Evolutionary conservation across 208 protist species (phyloP).

Genomic region (Crithidia sp.): DNA sequence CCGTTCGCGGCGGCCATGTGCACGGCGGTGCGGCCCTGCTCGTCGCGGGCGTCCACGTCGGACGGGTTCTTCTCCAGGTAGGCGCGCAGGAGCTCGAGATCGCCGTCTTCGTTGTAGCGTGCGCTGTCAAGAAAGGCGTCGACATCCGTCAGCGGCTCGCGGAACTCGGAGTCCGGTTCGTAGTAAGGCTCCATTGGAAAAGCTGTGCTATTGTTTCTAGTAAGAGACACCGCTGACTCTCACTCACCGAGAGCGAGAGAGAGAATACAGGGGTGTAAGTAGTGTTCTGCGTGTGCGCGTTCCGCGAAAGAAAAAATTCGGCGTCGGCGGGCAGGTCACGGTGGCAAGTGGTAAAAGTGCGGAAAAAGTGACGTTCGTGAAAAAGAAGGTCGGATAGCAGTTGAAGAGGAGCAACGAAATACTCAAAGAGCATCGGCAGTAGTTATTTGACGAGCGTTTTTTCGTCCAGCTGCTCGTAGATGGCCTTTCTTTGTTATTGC

Average conservation of each 20-base stretch:
- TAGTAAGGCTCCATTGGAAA: constrained; percentile 35
- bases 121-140: constrained; percentile 87
- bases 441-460: too few relatives aligned
- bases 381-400: too few relatives aligned
- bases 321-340: too few relatives aligned
- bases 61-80: constrained; percentile 55
- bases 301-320: too few relatives aligned
- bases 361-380: too few relatives aligned
- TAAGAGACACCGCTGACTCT: too few relatives aligned
- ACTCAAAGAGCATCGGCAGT: too few relatives aligned
- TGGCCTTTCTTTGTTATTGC: too few relatives aligned
- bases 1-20: constrained; percentile 90
- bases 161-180: constrained; percentile 52
- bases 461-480: too few relatives aligned
- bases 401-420: too few relatives aligned
- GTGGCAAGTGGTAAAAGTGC: too few relatives aligned
- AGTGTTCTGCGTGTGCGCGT: too few relatives aligned
- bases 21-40: constrained; percentile 80
- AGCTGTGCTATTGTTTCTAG: neutral
- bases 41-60: constrained; percentile 67
- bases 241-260: neutral
- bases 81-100: constrained; percentile 47
- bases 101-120: constrained; percentile 84
- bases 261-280: neutral
- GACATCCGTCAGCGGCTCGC: constrained; percentile 54